These are phyloP conservation scores for Incumbomyces lentus DNA, from an alignment of 2,329 filamentous ascomycete species.

Conservation along the genomic window DNA sequence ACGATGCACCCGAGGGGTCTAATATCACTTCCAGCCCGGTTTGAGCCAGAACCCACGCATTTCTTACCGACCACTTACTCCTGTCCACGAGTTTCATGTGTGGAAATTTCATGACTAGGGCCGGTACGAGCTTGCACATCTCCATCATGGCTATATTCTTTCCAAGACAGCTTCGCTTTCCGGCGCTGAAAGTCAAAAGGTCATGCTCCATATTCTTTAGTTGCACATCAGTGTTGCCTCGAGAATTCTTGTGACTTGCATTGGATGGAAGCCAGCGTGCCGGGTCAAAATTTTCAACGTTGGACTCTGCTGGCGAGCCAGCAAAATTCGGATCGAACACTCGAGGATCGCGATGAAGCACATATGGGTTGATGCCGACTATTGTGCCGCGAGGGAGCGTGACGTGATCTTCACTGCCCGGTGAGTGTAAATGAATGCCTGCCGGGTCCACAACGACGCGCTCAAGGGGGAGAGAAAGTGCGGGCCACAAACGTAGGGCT, in stretches of 20 bases:
- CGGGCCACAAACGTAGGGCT: constrained; percentile 28
- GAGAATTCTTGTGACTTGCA: neutral
- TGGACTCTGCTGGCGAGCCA: neutral
- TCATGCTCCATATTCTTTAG: constrained; percentile 19
- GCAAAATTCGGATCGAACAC: constrained; percentile 16
- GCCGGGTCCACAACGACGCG: constrained; percentile 24
- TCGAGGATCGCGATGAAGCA: constrained; percentile 21
- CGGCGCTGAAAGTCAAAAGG: constrained; percentile 20
- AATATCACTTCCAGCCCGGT: constrained; percentile 15
- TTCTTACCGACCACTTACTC: constrained; percentile 15
- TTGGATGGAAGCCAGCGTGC: constrained; percentile 22
- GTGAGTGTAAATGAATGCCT: constrained; percentile 24
- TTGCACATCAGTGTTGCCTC: constrained; percentile 8
- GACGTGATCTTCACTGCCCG: constrained; percentile 11
- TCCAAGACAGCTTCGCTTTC: constrained; percentile 22
- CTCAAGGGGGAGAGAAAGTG: constrained; percentile 26
- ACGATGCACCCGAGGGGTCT: neutral
- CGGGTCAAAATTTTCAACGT: constrained; percentile 21
- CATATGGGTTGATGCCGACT: constrained; percentile 26
- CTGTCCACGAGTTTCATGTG: constrained; percentile 11
- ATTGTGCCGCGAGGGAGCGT: constrained; percentile 23
- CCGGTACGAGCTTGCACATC: constrained; percentile 19
- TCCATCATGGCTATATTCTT: constrained; percentile 24
- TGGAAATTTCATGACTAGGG: constrained; percentile 16
- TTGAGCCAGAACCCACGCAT: constrained; percentile 20